phyloP scores from a whole-genome alignment of 2,329 filamentous ascomycete species.

The Beauveria asiatica region DNA sequence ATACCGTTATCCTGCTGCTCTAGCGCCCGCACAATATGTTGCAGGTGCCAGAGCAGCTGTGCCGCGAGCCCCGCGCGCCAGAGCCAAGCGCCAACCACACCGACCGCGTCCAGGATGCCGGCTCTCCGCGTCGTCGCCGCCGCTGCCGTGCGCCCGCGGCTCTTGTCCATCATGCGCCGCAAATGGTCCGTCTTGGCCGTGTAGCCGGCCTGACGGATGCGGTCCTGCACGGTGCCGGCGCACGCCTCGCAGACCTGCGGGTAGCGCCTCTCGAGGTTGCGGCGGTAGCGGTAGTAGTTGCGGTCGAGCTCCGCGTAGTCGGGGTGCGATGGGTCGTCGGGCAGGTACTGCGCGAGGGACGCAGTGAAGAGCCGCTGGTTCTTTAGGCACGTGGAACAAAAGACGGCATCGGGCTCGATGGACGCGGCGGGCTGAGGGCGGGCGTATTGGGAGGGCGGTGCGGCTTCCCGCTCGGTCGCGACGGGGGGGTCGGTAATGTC shows the following conservation, averaged over 20 bases:
- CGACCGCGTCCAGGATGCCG: slow-evolving; percentile 34
- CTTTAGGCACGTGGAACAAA: slow-evolving; percentile 72
- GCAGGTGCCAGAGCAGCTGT: slow-evolving; percentile 44
- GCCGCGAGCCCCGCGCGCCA: slow-evolving; percentile 41
- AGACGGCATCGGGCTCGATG: slow-evolving; percentile 31
- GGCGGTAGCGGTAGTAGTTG: slow-evolving; percentile 61
- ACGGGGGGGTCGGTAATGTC: slow-evolving; percentile 82
- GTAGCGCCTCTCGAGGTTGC: slow-evolving; percentile 69
- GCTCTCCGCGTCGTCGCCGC: slow-evolving; percentile 15
- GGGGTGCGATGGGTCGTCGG: slow-evolving; percentile 54
- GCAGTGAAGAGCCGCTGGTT: slow-evolving; percentile 79
- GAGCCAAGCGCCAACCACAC: slow-evolving; percentile 33
- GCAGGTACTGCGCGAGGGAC: slow-evolving; percentile 71
- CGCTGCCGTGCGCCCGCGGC: slow-evolving; percentile 29
- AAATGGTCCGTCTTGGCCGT: slow-evolving; percentile 77
- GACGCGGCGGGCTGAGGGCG: slow-evolving; percentile 28
- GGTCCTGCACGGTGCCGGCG: slow-evolving; percentile 61
- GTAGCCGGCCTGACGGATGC: slow-evolving; percentile 65
- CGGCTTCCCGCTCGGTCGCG: slow-evolving; percentile 36
- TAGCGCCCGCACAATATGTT: slow-evolving; percentile 19
- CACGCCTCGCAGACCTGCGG: slow-evolving; percentile 82
- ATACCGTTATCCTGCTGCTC: slow-evolving; percentile 21
- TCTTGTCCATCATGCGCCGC: slow-evolving; percentile 64
- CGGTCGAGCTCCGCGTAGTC: slow-evolving; percentile 61
- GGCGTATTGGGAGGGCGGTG: slow-evolving; percentile 38